Percentiles rank a stretch among this genome's conserved stretches.
Evolutionary conservation across 2,329 filamentous ascomycete species (phyloP).

Genomic region (Thielaviopsis punctulata): DNA sequence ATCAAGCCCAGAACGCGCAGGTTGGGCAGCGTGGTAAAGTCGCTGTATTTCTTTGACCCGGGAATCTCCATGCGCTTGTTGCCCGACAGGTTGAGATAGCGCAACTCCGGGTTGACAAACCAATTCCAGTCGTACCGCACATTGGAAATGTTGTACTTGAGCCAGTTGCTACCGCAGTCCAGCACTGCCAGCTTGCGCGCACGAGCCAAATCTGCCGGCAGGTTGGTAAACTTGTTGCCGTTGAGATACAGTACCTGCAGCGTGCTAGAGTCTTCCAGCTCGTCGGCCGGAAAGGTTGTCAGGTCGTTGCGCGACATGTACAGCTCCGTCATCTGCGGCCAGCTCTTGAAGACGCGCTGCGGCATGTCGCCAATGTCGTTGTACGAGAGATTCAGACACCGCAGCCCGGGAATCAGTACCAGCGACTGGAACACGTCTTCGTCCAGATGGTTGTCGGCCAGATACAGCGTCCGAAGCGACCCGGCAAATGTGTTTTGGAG

Average conservation of each 20-base stretch:
- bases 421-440: slow-evolving; percentile 94
- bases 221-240: slow-evolving; percentile 90
- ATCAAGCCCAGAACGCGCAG: slow-evolving; percentile 82
- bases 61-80: slow-evolving; percentile 78
- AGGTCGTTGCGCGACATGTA: slow-evolving; percentile 93
- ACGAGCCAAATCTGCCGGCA: slow-evolving; percentile 88
- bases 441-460: slow-evolving; percentile 86
- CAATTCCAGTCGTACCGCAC: slow-evolving; percentile 99
- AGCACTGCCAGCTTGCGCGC: slow-evolving; percentile 81
- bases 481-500: slow-evolving; percentile 75
- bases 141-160: slow-evolving; percentile 98
- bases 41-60: slow-evolving; percentile 38
- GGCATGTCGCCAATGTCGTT: slow-evolving; percentile 83
- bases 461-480: slow-evolving; percentile 65
- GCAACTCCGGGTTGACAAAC: slow-evolving; percentile 92
- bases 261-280: slow-evolving; percentile 56
- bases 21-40: slow-evolving; percentile 73
- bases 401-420: slow-evolving; percentile 62
- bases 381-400: slow-evolving; percentile 84
- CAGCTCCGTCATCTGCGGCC: slow-evolving; percentile 78
- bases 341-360: slow-evolving; percentile 68
- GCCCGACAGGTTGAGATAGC: slow-evolving; percentile 88
- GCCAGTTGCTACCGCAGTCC: slow-evolving; percentile 82
- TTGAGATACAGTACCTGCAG: slow-evolving; percentile 90
- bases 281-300: slow-evolving; percentile 79